Conservation (phyloP, 108 stramenopile species). For the Cylindrotheca fusiformis region DNA sequence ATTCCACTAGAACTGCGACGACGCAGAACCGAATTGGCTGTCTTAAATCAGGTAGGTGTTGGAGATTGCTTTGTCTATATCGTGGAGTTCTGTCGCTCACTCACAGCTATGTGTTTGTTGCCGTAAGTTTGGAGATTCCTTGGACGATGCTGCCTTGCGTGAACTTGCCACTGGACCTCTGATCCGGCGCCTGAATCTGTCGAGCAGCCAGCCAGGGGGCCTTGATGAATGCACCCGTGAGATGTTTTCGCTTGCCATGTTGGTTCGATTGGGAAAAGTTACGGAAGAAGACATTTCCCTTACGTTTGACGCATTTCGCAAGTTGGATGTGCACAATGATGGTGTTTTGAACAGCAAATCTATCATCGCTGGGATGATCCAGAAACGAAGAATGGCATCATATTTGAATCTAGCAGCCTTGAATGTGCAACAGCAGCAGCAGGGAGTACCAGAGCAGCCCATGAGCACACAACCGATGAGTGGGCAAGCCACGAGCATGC, state of each 20-base stretch:
- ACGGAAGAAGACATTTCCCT: constrained; percentile 76
- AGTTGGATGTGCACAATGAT: constrained; percentile 75
- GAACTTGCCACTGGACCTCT: constrained; percentile 87
- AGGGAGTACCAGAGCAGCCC: no score
- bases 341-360: constrained; percentile 56
- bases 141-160: constrained; percentile 77
- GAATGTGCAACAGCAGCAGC: not conserved
- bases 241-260: constrained; percentile 90
- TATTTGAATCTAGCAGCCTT: not conserved
- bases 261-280: constrained; percentile 85
- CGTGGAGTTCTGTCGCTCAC: not conserved
- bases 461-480: no score
- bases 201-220: constrained; percentile 59
- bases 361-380: constrained; percentile 54
- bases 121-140: constrained; percentile 59
- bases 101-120: constrained; percentile 1
- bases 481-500: no score
- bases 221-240: constrained; percentile 87
- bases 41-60: constrained; percentile 50
- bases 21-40: constrained; percentile 77
- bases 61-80: no score
- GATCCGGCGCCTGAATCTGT: constrained; percentile 70
- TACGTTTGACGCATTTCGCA: constrained; percentile 82
- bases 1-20: constrained; percentile 86
- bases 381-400: constrained; percentile 11